Conservation (phyloP, 306 rosid genomes). For the Cajanus cajan region DNA sequence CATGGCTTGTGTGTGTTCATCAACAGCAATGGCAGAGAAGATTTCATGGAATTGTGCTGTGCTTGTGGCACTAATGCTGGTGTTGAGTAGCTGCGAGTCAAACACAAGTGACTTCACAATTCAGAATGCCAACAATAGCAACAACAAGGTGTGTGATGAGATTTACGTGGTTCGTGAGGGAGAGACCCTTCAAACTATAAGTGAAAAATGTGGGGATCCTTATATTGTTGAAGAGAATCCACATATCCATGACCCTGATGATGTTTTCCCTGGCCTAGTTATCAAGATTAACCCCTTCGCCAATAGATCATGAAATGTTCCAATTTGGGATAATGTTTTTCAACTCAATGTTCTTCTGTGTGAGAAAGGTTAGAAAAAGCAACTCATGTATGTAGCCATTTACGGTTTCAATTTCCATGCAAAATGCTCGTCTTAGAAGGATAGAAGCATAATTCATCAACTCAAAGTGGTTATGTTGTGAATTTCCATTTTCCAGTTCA, state of each 20-base stretch:
- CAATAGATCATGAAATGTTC: not conserved
- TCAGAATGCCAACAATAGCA: not conserved
- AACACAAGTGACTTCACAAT: conserved; percentile 23
- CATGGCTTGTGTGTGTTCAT: conserved; percentile 40
- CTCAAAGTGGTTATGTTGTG: not conserved
- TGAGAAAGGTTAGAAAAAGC: not conserved
- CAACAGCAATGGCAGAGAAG: conserved; percentile 42
- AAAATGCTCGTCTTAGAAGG: not conserved
- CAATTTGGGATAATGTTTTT: not conserved
- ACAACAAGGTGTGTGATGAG: conserved; percentile 63
- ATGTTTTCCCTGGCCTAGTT: conserved; percentile 84
- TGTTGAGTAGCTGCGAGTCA: conserved; percentile 47
- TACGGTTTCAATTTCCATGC: not conserved
- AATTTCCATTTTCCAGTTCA: not conserved
- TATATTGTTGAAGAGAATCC: conserved; percentile 86
- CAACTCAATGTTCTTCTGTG: not conserved
- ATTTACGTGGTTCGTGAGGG: conserved; percentile 85
- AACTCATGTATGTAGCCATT: not conserved
- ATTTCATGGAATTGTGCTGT: conserved; percentile 39
- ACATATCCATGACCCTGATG: conserved; percentile 83
- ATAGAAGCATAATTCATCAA: not conserved
- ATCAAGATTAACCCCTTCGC: conserved; percentile 76
- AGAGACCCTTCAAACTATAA: conserved; percentile 78
- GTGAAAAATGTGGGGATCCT: conserved; percentile 89
- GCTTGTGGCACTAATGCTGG: conserved; percentile 33